Conservation (phyloP, 148 eudicot genomes). For the Suaeda aralocaspica region DNA sequence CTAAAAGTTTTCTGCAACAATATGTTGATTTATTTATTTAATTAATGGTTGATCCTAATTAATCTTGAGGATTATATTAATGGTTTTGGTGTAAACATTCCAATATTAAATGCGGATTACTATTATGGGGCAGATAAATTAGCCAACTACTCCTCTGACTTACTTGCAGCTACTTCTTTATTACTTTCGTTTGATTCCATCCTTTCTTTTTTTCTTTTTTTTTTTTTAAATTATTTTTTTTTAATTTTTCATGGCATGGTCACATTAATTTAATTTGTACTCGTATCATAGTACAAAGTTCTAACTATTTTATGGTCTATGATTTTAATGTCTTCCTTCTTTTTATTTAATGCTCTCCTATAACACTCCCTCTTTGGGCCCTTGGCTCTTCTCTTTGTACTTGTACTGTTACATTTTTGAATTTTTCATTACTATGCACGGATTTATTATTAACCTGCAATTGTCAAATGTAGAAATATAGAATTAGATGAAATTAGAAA, state of each 20-base stretch:
- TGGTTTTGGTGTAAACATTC: constrained; percentile 12
- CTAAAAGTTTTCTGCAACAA: constrained; percentile 10
- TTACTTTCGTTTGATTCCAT: constrained; percentile 9
- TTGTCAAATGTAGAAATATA: too few relatives aligned
- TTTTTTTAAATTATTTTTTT: not conserved
- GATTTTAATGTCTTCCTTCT: not conserved
- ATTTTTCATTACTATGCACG: not conserved
- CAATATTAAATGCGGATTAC: constrained; percentile 18
- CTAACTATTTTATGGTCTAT: not conserved
- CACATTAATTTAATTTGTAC: not conserved
- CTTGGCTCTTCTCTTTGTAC: not conserved
- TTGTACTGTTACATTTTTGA: not conserved
- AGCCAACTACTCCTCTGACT: constrained; percentile 36
- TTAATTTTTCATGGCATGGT: too few relatives aligned
- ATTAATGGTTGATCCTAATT: constrained; percentile 9
- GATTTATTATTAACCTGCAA: too few relatives aligned
- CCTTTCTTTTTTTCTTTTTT: not conserved
- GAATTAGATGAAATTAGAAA: too few relatives aligned
- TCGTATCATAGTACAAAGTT: constrained; percentile 5
- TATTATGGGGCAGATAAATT: constrained; percentile 31
- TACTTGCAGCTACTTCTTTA: constrained; percentile 20
- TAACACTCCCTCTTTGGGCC: not conserved
- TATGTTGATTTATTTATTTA: too few relatives aligned
- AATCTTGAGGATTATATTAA: not conserved
- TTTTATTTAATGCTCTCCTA: not conserved